These are phyloP conservation scores for Agrocybe chaxingu DNA, from an alignment of 768 basidiomycete species.

Conservation along the genomic window DNA sequence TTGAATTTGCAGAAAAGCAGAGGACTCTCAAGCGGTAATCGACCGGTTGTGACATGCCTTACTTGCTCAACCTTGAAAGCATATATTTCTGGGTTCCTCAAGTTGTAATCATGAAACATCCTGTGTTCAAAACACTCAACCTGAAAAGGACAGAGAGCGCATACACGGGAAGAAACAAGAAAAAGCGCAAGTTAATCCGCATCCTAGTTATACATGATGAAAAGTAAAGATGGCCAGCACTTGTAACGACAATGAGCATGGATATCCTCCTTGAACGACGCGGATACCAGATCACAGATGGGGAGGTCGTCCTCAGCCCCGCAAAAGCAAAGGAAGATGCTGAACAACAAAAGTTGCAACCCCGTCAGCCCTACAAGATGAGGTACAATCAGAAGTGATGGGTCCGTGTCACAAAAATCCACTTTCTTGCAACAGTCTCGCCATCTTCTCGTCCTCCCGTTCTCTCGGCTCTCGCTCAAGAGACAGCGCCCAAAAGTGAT, in stretches of 20 bases:
- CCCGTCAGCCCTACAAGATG: no score
- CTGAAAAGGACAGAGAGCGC: neutral
- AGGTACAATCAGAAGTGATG: no score
- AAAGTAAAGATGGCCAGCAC: slow-evolving; percentile 10
- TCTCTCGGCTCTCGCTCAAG: slow-evolving; percentile 90
- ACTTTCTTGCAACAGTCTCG: slow-evolving; percentile 81
- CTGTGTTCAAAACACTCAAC: no score
- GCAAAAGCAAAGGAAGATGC: slow-evolving; percentile 8
- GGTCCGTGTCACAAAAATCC: slow-evolving; percentile 62
- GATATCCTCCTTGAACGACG: no score
- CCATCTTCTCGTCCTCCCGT: slow-evolving; percentile 96
- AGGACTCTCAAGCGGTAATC: slow-evolving; percentile 70
- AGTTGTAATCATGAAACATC: no score
- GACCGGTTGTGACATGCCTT: neutral
- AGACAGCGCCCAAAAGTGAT: slow-evolving; percentile 83
- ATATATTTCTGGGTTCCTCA: no score
- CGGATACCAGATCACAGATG: no score
- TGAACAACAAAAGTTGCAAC: no score
- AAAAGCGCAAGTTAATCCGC: slow-evolving; percentile 5
- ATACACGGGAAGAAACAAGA: neutral
- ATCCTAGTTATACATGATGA: slow-evolving; percentile 10
- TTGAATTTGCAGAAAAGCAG: slow-evolving; percentile 97
- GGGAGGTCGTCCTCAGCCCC: slow-evolving; percentile 2
- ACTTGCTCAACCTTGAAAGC: no score
- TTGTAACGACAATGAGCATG: slow-evolving; percentile 5